Evolutionary conservation across 2,329 filamentous ascomycete genomes (phyloP), one percentile per base, ranked within the genome.

Genomic region (Colletotrichum tamarilloi): DNA sequence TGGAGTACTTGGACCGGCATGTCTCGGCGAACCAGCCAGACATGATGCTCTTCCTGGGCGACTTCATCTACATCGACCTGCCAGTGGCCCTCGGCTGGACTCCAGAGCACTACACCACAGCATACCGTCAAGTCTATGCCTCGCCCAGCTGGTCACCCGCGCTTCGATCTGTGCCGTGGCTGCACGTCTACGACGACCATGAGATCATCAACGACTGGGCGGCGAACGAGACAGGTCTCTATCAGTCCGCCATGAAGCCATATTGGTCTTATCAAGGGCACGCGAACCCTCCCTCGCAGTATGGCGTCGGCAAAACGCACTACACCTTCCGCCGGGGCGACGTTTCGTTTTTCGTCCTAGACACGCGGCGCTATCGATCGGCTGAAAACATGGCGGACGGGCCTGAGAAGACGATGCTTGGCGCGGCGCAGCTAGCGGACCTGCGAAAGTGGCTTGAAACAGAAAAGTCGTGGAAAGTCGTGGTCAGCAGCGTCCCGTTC

Each of bases 171-270:
- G 82, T 93, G 0, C 91, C 92, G 4, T 93, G 92, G 92, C 87
- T 93, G 11, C 92, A 94, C 77, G 91, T 92, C 7, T 88, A 92
- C 24, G 92, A 94, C 76, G 92, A 94, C 78, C 92, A 94, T 75
- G 92, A 93, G 78, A 92, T 94, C 63, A 87, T 87, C 14, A 94
- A 94, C 72, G 92, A 93, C 81, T 94, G 92, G 92, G 86, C 88
- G 70, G 85, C 86, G 24, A 92, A 92, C 79, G 89, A 87, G 53
- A 92, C 89, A 0, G 88, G 88, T 3, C 86, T 92, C 1, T 93
- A 91, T 75, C 82, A 84, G 5, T 87, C 90, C 1, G 92, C 92
- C 1, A 88, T 88, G 49, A 90, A 92, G 65, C 90, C 92, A 1
- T 94, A 90, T 79, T 81, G 85, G 30, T 86, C 91, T 76, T 93